phyloP scores from a whole-genome alignment of 441 rosid species.

The Pelargonium cotyledonis region DNA sequence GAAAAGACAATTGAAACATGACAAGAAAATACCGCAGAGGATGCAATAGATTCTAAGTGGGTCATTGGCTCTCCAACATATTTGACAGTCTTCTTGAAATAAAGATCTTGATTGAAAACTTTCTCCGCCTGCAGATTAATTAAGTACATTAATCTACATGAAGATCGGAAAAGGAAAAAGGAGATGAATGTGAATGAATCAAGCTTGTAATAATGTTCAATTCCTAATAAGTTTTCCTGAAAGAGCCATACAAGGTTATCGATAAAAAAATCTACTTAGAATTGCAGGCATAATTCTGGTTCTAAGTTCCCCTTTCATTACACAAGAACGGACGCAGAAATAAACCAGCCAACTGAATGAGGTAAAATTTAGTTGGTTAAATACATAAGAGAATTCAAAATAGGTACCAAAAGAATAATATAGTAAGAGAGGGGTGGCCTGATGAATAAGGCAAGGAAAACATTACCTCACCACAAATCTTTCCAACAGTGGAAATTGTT shows the following conservation, averaged over 20 bases:
- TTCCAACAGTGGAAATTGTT: constrained; percentile 42
- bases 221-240: background rate
- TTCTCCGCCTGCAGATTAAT: constrained; percentile 42
- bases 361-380: background rate
- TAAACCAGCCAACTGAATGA: background rate
- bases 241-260: too few species aligned
- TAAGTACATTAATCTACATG: background rate
- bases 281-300: background rate
- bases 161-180: background rate
- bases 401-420: background rate
- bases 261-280: background rate
- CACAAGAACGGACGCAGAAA: background rate
- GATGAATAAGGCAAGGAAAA: constrained; percentile 4
- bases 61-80: constrained; percentile 45
- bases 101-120: constrained; percentile 40
- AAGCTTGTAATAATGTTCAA: background rate
- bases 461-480: constrained; percentile 48
- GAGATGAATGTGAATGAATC: background rate
- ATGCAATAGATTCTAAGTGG: constrained; percentile 48
- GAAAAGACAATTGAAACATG: background rate
- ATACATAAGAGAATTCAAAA: background rate
- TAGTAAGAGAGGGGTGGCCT: background rate
- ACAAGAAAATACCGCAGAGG: constrained; percentile 33
- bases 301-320: background rate
- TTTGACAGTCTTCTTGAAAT: constrained; percentile 41